Evolutionary conservation across 225 moss, liverwort and hornwort species (phyloP), one percentile per base, ranked within the genome.

Genomic region (Bryum argenteum): DNA sequence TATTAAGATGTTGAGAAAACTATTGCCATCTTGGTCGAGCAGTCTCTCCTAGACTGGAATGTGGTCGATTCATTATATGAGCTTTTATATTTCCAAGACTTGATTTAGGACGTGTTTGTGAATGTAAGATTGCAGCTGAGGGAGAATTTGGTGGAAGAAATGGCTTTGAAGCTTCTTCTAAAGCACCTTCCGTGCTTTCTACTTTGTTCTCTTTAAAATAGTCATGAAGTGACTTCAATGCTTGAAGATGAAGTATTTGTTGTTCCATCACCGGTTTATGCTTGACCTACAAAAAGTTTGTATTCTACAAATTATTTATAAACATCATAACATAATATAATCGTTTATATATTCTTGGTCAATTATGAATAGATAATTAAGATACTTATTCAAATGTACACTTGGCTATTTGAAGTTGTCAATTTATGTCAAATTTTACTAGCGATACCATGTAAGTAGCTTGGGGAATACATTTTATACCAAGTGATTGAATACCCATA

Each of bases 211-310:
- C 71, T 18, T 74, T 65, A 12, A 87, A 84, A 18, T 71, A 87
- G 1, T 74, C 42, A 5, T 83, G 71, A 0, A 87, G 39, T 20
- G 68, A 71, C 57, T 81, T 84, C 39, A 87, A 13, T 17, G 52
- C 83, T 58, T 58, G 66, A 0, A 87, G 9, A 54, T 81, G 87
- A 38, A 71, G 63, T 9, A 79, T 1, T 74, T 83, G 78, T 71
- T 87, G 71, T 59, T 87, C 83, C 83, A 87, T 48, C 0, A 83
- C 0, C 43, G 87, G 87, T 66, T 79, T 87, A 44, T 81, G 71
- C 65, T 68, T 15, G 23, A 87, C 79, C 87, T 87, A 26, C 7
- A 12, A 0, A 7, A 26, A n/a, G n/a, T n/a, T n/a, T n/a, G n/a
- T n/a, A n/a, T n/a, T n/a, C n/a, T n/a, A n/a, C n/a, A n/a, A n/a